These are phyloP conservation scores for Raffaelea albimanens DNA, from an alignment of 2,329 filamentous ascomycete genomes.

Conservation along the genomic window DNA sequence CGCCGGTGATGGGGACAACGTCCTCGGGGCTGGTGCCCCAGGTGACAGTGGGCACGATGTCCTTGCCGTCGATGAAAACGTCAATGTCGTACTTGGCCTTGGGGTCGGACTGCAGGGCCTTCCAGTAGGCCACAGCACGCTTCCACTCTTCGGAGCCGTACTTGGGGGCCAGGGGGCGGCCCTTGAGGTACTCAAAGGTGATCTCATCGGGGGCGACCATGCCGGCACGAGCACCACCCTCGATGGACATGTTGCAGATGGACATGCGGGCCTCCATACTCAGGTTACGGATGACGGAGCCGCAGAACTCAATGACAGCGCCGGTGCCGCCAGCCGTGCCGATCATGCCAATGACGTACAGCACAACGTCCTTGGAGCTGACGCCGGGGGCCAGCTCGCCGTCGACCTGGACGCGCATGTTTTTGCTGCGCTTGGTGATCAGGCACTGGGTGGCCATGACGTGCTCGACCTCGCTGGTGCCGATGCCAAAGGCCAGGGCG, in stretches of 20 bases:
- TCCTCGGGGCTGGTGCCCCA: slow-evolving; percentile 98
- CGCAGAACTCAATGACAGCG: slow-evolving; percentile 94
- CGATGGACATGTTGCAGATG: slow-evolving; percentile 99
- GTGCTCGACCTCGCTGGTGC: slow-evolving; percentile 97
- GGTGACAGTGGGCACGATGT: slow-evolving; percentile 86
- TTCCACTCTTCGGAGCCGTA: slow-evolving; percentile 82
- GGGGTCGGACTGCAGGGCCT: slow-evolving; percentile 72
- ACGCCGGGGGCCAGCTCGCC: slow-evolving; percentile 84
- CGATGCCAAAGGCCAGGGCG: slow-evolving; percentile 89
- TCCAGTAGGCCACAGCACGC: slow-evolving; percentile 81
- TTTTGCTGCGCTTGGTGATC: slow-evolving; percentile 91
- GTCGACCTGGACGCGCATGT: slow-evolving; percentile 95
- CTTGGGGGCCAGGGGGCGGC: slow-evolving; percentile 78
- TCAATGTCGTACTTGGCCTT: slow-evolving; percentile 84
- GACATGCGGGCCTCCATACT: slow-evolving; percentile 99
- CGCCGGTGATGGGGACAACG: slow-evolving; percentile 84
- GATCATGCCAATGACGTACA: slow-evolving; percentile 86
- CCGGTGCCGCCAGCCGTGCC: slow-evolving; percentile 93
- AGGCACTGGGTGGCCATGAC: slow-evolving; percentile 94
- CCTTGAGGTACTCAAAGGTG: slow-evolving; percentile 93
- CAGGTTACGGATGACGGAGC: slow-evolving; percentile 77
- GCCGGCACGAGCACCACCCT: slow-evolving; percentile 87
- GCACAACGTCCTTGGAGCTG: slow-evolving; percentile 89
- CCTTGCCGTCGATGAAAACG: slow-evolving; percentile 82
- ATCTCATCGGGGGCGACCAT: slow-evolving; percentile 94